Evolutionary conservation across 2,329 filamentous ascomycete genomes (phyloP).

Genomic region (Xylaria sp.): DNA sequence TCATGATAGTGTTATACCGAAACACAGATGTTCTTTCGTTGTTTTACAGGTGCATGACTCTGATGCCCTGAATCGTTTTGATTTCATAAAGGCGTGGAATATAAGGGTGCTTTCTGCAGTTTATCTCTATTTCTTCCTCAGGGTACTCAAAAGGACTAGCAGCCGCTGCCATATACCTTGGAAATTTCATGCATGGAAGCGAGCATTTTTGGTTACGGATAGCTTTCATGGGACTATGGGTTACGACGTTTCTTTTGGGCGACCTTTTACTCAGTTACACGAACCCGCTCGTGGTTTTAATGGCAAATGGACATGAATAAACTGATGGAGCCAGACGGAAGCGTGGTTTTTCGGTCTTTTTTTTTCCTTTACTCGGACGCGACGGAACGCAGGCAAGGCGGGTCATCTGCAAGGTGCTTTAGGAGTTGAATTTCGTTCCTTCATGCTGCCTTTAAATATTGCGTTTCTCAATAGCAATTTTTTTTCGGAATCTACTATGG

Average conservation of each 20-base stretch:
- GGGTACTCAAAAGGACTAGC: neutral
- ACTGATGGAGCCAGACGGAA: neutral
- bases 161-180: neutral
- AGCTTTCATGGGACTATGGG: neutral
- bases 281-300: neutral
- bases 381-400: neutral
- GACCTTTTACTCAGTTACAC: neutral
- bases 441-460: neutral
- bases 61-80: neutral
- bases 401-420: neutral
- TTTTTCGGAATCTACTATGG: no score
- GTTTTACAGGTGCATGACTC: neutral
- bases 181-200: conserved; percentile 1
- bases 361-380: neutral
- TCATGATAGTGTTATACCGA: neutral
- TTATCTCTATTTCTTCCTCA: neutral
- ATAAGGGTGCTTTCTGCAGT: neutral
- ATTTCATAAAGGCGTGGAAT: conserved; percentile 4
- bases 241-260: neutral
- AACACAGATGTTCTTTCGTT: neutral
- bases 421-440: neutral
- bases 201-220: conserved; percentile 5
- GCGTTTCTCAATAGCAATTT: conserved; percentile 3
- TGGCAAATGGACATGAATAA: neutral
- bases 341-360: neutral